phyloP scores from a whole-genome alignment of 805 yeast species.

The Jamesozyma rosinii region DNA sequence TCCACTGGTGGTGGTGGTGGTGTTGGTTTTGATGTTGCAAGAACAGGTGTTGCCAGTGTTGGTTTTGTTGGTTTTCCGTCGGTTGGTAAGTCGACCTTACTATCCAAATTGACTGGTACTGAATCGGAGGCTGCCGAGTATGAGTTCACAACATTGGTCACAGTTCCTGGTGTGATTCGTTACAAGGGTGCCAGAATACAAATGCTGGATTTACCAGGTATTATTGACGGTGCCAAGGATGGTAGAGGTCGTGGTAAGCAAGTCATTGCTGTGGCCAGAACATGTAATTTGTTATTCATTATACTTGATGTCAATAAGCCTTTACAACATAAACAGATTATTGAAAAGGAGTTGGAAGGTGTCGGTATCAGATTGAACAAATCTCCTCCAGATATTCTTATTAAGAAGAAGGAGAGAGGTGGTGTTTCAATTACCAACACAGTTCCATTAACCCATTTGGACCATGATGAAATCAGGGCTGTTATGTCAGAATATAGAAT shows the following conservation, averaged over 20 bases:
- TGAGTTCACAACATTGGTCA: constrained; percentile 93
- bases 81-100: constrained; percentile 73
- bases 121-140: constrained; percentile 97
- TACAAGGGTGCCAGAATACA: constrained; percentile 97
- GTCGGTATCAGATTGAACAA: constrained; percentile 92
- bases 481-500: constrained; percentile 93
- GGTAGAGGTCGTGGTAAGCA: constrained; percentile 92
- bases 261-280: constrained; percentile 98
- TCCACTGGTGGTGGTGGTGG: constrained; percentile 89
- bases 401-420: constrained; percentile 90
- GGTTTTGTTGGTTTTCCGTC: constrained; percentile 99
- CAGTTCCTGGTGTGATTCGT: constrained; percentile 93
- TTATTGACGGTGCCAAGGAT: constrained; percentile 84
- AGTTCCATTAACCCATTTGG: constrained; percentile 83
- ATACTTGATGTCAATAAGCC: constrained; percentile 96
- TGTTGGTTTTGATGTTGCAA: constrained; percentile 94
- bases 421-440: constrained; percentile 92
- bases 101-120: constrained; percentile 86
- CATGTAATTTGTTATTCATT: constrained; percentile 86
- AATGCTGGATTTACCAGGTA: constrained; percentile 87
- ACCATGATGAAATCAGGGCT: constrained; percentile 87
- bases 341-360: constrained; percentile 93
- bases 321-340: constrained; percentile 82
- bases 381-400: constrained; percentile 83
- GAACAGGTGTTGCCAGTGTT: constrained; percentile 95